These are phyloP conservation scores for Entrophospora sp. DNA, from an alignment of 192 early-diverging fungal genomes.

Conservation along the genomic window DNA sequence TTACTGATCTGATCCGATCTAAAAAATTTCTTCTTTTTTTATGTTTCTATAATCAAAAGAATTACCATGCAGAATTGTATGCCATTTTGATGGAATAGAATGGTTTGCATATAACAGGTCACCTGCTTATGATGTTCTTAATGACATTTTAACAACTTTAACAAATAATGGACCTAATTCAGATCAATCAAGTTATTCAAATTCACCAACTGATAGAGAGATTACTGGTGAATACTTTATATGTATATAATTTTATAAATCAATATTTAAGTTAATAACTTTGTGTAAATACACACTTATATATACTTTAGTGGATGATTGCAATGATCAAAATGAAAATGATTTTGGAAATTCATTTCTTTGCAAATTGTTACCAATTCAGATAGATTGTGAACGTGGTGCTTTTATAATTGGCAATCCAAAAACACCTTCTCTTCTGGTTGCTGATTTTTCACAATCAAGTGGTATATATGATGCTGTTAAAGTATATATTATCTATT, in stretches of 20 bases:
- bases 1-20: no score
- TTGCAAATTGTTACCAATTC: slow-evolving; percentile 53
- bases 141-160: slow-evolving; percentile 29
- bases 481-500: slow-evolving; percentile 24
- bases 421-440: slow-evolving; percentile 52
- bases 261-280: not conserved
- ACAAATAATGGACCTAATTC: slow-evolving; percentile 14
- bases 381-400: slow-evolving; percentile 53
- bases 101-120: slow-evolving; percentile 76
- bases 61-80: slow-evolving; percentile 49
- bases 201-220: not conserved
- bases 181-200: not conserved
- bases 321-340: slow-evolving; percentile 12
- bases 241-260: not conserved
- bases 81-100: slow-evolving; percentile 66
- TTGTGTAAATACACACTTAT: not conserved
- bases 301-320: slow-evolving; percentile 25
- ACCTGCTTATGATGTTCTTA: slow-evolving; percentile 55
- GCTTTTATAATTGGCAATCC: slow-evolving; percentile 65
- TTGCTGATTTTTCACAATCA: slow-evolving; percentile 47
- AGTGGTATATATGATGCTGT: slow-evolving; percentile 47
- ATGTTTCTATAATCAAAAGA: slow-evolving; percentile 10
- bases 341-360: slow-evolving; percentile 37
- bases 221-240: not conserved
- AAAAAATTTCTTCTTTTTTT: not conserved